Evolutionary conservation across 768 basidiomycete species (phyloP).

Genomic region (Trichaptum fuscoviolaceum): DNA sequence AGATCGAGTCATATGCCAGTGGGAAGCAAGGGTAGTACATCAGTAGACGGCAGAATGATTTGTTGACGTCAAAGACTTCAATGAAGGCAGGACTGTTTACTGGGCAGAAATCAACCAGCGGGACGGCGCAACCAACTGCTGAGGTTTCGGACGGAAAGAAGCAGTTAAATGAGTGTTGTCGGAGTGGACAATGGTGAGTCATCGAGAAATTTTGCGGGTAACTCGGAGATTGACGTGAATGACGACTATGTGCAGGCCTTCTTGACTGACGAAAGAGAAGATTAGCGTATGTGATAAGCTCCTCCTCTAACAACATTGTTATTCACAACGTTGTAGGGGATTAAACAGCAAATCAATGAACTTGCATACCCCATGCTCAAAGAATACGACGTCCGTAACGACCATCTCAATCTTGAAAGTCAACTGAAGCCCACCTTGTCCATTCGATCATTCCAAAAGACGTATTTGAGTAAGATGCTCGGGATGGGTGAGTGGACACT

Average conservation of each 20-base stretch:
- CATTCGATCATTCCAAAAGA: conserved; percentile 98
- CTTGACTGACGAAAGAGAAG: conserved; percentile 87
- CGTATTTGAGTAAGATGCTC: conserved; percentile 98
- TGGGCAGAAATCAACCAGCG: conserved; percentile 58
- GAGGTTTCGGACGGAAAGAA: conserved; percentile 19
- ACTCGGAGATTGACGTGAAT: conserved; percentile 96
- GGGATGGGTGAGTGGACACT: conserved; percentile 69
- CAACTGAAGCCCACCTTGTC: conserved; percentile 97
- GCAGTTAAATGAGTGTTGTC: conserved; percentile 65
- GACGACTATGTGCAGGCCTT: conserved; percentile 94
- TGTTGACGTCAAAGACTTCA: conserved; percentile 76
- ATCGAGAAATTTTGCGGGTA: background rate
- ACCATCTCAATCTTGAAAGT: conserved; percentile 94
- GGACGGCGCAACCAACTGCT: too few relatives aligned
- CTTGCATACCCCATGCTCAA: conserved; percentile 97
- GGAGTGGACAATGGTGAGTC: conserved; percentile 75
- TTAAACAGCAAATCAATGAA: conserved; percentile 95
- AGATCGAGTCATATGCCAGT: conserved; percentile 79
- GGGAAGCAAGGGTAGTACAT: conserved; percentile 77
- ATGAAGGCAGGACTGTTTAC: conserved; percentile 69
- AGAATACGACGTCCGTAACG: conserved; percentile 98
- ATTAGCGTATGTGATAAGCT: conserved; percentile 67
- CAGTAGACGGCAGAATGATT: conserved; percentile 58
- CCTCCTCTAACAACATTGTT: conserved; percentile 4
- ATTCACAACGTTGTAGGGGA: conserved; percentile 50